Conservation (phyloP, 140 eudicot species). For the Artemisia princeps region DNA sequence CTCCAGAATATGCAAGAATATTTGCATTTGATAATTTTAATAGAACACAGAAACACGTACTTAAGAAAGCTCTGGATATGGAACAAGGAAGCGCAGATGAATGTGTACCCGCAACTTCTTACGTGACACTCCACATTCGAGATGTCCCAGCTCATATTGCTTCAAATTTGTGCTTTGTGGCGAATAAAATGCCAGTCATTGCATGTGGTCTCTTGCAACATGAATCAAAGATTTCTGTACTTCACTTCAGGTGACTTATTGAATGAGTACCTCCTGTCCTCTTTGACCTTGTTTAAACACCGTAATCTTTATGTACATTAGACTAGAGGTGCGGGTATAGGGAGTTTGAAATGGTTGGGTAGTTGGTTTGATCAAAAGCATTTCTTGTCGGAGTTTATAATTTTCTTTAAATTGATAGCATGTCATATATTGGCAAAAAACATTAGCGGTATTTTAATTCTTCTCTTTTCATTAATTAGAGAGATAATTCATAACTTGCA, state of each 20-base stretch:
- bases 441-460: too few relatives aligned
- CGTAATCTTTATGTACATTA: not conserved
- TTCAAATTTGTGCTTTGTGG: conserved; percentile 36
- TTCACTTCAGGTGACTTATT: conserved; percentile 72
- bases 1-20: conserved; percentile 70
- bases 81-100: conserved; percentile 54
- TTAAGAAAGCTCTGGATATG: conserved; percentile 60
- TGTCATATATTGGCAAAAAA: too few relatives aligned
- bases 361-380: not conserved
- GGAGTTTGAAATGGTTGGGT: not conserved
- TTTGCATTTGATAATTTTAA: conserved; percentile 76
- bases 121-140: conserved; percentile 60
- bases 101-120: conserved; percentile 54
- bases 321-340: not conserved
- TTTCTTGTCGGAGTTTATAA: too few relatives aligned
- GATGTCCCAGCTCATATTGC: conserved; percentile 58
- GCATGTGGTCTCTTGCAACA: conserved; percentile 88
- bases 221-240: conserved; percentile 90
- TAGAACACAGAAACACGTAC: conserved; percentile 75
- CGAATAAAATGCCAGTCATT: conserved; percentile 49
- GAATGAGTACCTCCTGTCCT: not conserved
- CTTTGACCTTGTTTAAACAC: not conserved
- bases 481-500: too few relatives aligned
- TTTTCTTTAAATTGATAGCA: too few relatives aligned
- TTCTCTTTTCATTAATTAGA: too few relatives aligned